phyloP scores from a whole-genome alignment of 139 green algal genomes.

The Chlamydomonas applanata region DNA sequence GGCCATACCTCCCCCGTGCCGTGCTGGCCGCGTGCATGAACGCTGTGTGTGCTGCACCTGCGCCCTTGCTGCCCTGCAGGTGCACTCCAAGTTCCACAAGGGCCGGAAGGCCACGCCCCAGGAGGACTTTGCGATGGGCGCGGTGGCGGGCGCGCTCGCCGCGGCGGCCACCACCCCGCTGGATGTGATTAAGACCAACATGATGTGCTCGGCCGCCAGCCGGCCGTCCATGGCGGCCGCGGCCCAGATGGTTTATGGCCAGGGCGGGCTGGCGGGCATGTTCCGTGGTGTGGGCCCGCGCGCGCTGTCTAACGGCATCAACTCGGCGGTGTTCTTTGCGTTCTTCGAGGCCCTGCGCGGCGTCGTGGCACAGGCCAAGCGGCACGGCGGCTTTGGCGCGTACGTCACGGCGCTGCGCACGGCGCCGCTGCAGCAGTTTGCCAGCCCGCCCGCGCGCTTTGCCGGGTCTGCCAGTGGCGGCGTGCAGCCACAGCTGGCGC shows the following conservation, averaged over 20 bases:
- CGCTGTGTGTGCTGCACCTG: too few relatives aligned
- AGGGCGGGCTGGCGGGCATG: constrained; percentile 16
- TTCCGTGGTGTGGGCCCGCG: constrained; percentile 71
- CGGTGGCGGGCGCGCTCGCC: constrained; percentile 67
- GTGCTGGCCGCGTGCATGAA: too few relatives aligned
- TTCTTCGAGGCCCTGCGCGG: constrained; percentile 76
- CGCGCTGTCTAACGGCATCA: constrained; percentile 77
- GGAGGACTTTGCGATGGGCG: constrained; percentile 83
- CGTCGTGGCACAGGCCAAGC: neutral
- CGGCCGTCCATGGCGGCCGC: constrained; percentile 53
- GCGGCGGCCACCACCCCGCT: constrained; percentile 82
- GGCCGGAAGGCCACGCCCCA: constrained; percentile 1
- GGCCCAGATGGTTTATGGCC: neutral
- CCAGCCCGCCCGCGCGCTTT: too few relatives aligned
- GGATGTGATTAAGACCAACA: constrained; percentile 92
- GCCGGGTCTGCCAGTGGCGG: too few relatives aligned
- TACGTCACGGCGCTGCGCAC: too few relatives aligned
- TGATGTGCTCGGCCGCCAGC: constrained; percentile 78
- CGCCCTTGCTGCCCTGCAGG: neutral
- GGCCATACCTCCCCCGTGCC: too few relatives aligned
- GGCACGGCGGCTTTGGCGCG: neutral
- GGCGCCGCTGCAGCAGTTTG: too few relatives aligned
- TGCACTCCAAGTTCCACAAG: neutral
- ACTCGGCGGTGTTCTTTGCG: constrained; percentile 84
- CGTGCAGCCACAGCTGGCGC: too few relatives aligned